A percentile compares a stretch with the other conserved stretches of the same genome.
These are phyloP conservation scores for Nannochloropsis gaditana DNA, from an alignment of 108 stramenopile genomes.

Conservation along the genomic window DNA sequence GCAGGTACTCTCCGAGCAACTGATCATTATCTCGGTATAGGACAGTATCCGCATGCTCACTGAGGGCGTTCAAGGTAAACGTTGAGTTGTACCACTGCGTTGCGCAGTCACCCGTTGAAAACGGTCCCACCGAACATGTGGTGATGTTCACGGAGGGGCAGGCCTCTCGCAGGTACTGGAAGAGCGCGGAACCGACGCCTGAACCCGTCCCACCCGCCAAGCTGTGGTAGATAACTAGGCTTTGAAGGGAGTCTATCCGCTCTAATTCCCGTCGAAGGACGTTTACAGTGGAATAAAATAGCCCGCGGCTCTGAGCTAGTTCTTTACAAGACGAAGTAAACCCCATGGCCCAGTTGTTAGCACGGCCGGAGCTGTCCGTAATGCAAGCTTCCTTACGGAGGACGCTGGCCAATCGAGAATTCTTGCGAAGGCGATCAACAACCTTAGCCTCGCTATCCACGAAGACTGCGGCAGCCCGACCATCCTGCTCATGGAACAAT, in stretches of 20 bases:
- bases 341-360: slow-evolving; percentile 49
- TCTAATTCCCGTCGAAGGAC: slow-evolving; percentile 31
- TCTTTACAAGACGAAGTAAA: slow-evolving; percentile 30
- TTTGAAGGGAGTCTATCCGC: slow-evolving; percentile 36
- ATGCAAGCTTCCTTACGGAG: not conserved
- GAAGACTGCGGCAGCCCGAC: slow-evolving; percentile 28
- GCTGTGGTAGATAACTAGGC: slow-evolving; percentile 38
- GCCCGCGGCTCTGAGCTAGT: not conserved
- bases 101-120: slow-evolving; percentile 35
- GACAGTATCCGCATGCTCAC: slow-evolving; percentile 35
- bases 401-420: not conserved
- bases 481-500: slow-evolving; percentile 36
- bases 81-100: slow-evolving; percentile 43
- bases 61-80: slow-evolving; percentile 35
- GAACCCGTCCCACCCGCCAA: slow-evolving; percentile 43
- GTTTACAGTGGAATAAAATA: slow-evolving; percentile 30
- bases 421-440: not conserved
- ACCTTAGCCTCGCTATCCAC: slow-evolving; percentile 46
- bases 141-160: slow-evolving; percentile 41
- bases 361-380: slow-evolving; percentile 22
- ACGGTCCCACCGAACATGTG: slow-evolving; percentile 27
- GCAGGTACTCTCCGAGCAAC: not conserved
- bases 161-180: slow-evolving; percentile 44
- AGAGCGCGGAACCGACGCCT: slow-evolving; percentile 37
- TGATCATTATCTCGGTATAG: slow-evolving; percentile 41